phyloP scores from a whole-genome alignment of 352 stramenopile species.

The Globisporangium paddicum region DNA sequence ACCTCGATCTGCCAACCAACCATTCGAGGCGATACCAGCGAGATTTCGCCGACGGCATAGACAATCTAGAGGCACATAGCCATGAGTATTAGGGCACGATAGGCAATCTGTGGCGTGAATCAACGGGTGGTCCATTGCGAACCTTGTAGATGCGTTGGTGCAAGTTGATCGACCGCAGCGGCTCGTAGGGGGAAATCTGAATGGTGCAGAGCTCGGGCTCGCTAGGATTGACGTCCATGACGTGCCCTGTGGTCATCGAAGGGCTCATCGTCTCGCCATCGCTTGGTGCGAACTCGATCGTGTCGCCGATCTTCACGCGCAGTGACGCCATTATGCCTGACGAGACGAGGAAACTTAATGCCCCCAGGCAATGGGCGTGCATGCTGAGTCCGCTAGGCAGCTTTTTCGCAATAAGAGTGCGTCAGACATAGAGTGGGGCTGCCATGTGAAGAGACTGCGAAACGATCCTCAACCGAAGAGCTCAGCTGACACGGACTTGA shows the following conservation, averaged over 20 bases:
- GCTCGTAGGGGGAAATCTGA: constrained; percentile 38
- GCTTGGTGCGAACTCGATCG: constrained; percentile 33
- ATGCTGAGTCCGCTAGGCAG: too few relatives aligned
- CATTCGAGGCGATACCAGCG: constrained; percentile 26
- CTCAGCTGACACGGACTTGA: too few relatives aligned
- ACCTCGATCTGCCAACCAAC: constrained; percentile 45
- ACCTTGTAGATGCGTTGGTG: constrained; percentile 30
- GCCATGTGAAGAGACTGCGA: too few relatives aligned
- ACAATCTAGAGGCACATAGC: constrained; percentile 37
- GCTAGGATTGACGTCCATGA: constrained; percentile 28
- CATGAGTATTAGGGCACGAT: too few relatives aligned
- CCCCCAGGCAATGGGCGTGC: too few relatives aligned
- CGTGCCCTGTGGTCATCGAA: constrained; percentile 16
- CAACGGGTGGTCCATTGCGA: too few relatives aligned
- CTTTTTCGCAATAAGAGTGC: too few relatives aligned
- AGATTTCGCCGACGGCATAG: constrained; percentile 35
- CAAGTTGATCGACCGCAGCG: constrained; percentile 33
- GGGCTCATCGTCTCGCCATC: neutral
- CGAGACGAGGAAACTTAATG: too few relatives aligned
- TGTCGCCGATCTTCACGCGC: constrained; percentile 36
- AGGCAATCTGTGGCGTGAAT: too few relatives aligned
- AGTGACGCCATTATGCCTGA: neutral
- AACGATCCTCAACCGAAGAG: too few relatives aligned
- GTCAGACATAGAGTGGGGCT: too few relatives aligned
- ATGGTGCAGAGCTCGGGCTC: constrained; percentile 22